Evolutionary conservation across 768 basidiomycete species (phyloP), one percentile per base, ranked within the genome.

Genomic region (Boletus edulis): DNA sequence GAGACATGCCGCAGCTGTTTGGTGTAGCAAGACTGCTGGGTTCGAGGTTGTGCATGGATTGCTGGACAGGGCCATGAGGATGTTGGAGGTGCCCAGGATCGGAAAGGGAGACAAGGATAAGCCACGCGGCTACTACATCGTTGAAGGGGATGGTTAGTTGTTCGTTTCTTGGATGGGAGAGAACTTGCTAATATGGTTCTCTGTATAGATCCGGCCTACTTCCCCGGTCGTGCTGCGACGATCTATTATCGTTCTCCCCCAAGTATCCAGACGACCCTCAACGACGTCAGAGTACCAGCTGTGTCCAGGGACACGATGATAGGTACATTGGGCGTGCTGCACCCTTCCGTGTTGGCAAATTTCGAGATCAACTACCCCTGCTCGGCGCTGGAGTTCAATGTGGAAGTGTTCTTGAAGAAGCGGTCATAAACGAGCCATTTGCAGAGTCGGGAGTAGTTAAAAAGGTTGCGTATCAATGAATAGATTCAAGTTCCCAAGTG

Each of bases 21-120:
- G 92, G 89, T 96, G 94, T 73, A 96, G 96, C 73, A 92, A 92
- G 75, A 91, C 88, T 14, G 97, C 95, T 37, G 95, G 95, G 5
- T 99, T 99, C 67, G 95, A 99, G 76, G 82, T 96, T 57, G 87
- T 95, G 12, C 97, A 98, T 70, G 97, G 97, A 34, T 76, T 98
- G 73, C 74, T 99, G 60, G 94, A 98, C 73, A 80, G 95, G 47
- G 82, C 91, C 37, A 98, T 99, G 97, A 89, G 87, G 71, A 94
- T 97, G 82, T 76, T 99, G 20, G 96, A 97, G 60, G 81, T 99
- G 35, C 89, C 93, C 38, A 81, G 86, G 61, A 89, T 98, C 52
- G 71, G 76, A 20, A 81, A 76, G 54, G 71, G 65, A 32, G 81
- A 89, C 63, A 73, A 66, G 37, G 76, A 81, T 56, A 83, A 84